Evolutionary conservation across 169 alveolate genomes (phyloP), one percentile per base, ranked within the genome.

Genomic region (Cryptosporidium muris): DNA sequence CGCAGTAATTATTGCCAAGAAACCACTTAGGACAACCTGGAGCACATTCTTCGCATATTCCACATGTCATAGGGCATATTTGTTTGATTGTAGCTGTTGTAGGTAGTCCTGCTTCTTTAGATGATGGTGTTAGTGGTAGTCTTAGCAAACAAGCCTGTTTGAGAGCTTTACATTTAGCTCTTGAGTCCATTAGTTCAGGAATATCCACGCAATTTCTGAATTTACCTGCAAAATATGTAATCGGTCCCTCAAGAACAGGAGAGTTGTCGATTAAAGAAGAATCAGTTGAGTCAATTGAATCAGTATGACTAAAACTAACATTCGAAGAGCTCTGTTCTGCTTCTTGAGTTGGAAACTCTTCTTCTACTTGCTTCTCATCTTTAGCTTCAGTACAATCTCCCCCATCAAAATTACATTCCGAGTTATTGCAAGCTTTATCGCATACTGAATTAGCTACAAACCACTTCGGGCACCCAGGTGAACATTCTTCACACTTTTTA

Each of bases 21-120:
- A 88, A 90, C 93, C 93, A 90, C 48, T 74, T 63, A 36, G 90
- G 90, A 38, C 93, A 90, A 36, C 89, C 90, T n/a, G 74, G 65
- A 36, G 93, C 85, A 54, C 93, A 90, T 2, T 80, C 89, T 49
- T 64, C 82, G 74, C 93, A 90, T 48, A 81, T 81, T 5, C 91
- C 91, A 63, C 93, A 90, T 45, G 92, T 81, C 63, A 45, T 66
- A 7, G 93, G 93, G 49, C 93, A 90, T 52, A 89, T 89, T 49
- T 67, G 88, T 4, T 88, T 89, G 14, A 90, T 88, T 8, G 91
- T 90, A 5, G 90, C 82, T 16, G 81, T 74, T 16, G 67, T 64
- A n/a, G 93, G 88, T 25, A 90, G 11, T 9, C 81, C 81, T 4
- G 81, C 81, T 25, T 66, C 81, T 40, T 52, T 5, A 4, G 81